Percentiles rank a stretch among this genome's conserved stretches.
Evolutionary conservation across 2,329 filamentous ascomycete genomes (phyloP).

Genomic region (Pseudophaeomoniella oleicola): DNA sequence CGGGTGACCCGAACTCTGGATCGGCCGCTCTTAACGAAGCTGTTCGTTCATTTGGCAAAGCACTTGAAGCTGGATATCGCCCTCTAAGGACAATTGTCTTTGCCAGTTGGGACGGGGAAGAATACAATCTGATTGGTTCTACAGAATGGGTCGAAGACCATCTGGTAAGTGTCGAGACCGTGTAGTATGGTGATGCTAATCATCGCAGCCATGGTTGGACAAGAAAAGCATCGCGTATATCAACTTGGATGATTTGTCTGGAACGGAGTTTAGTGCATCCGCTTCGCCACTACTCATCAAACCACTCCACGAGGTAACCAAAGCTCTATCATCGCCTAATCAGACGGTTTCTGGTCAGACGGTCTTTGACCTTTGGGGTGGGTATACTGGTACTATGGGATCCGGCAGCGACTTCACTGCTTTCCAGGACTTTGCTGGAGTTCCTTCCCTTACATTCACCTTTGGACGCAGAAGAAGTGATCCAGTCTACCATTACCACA

Average conservation of each 20-base stretch:
- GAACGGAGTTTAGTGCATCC: constrained; percentile 46
- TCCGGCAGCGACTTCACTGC: constrained; percentile 62
- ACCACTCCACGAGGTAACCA: constrained; percentile 52
- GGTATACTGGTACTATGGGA: constrained; percentile 49
- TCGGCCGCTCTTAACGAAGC: constrained; percentile 69
- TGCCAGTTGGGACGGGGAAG: constrained; percentile 70
- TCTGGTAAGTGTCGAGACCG: constrained; percentile 22
- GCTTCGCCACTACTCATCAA: constrained; percentile 66
- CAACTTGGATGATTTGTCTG: constrained; percentile 70
- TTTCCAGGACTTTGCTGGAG: constrained; percentile 57
- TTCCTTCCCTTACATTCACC: constrained; percentile 50
- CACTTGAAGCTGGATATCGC: constrained; percentile 62
- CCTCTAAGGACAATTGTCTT: constrained; percentile 84
- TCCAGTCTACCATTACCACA: constrained; percentile 59
- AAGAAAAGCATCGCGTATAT: constrained; percentile 64
- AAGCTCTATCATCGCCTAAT: constrained; percentile 54
- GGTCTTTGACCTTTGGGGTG: constrained; percentile 52
- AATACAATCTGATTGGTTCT: constrained; percentile 73
- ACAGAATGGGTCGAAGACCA: constrained; percentile 93
- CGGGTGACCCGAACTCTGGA: constrained; percentile 69
- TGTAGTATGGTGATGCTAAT: neutral
- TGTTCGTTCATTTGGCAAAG: constrained; percentile 57
- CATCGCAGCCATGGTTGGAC: constrained; percentile 51
- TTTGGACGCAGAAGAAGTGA: constrained; percentile 33
- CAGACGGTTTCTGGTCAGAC: constrained; percentile 58